phyloP scores from a whole-genome alignment of 257 asterid genomes.

The Lavandula angustifolia region DNA sequence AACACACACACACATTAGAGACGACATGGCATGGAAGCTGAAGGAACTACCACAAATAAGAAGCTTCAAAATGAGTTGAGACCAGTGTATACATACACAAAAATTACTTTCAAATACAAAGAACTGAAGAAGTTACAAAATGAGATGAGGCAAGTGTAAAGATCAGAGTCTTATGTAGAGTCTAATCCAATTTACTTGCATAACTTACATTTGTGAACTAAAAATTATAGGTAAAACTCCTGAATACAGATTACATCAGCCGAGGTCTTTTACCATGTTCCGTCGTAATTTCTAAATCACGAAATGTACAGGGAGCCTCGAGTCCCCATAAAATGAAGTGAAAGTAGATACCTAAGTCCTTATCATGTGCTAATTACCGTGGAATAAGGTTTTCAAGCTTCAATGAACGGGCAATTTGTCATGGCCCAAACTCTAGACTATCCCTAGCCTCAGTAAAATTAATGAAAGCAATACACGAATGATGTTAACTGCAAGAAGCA shows the following conservation, averaged over 20 bases:
- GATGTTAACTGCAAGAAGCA: not conserved
- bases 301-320: not conserved
- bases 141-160: not conserved
- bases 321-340: not conserved
- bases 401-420: not conserved
- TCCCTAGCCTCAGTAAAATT: not conserved
- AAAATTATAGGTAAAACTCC: not conserved
- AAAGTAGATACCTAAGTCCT: not conserved
- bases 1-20: too few relatives aligned
- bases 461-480: not conserved
- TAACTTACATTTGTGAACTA: not conserved
- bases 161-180: not conserved
- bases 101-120: not conserved
- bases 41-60: not conserved
- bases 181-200: not conserved
- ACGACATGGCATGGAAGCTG: not conserved
- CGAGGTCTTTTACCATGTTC: not conserved
- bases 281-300: not conserved
- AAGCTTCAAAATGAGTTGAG: not conserved
- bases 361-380: not conserved
- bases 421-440: constrained; percentile 8
- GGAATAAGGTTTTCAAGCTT: not conserved
- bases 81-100: not conserved
- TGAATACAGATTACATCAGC: not conserved
- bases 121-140: not conserved